These are phyloP conservation scores for Bacterosira constricta DNA, from an alignment of 108 stramenopile genomes.

Conservation along the genomic window DNA sequence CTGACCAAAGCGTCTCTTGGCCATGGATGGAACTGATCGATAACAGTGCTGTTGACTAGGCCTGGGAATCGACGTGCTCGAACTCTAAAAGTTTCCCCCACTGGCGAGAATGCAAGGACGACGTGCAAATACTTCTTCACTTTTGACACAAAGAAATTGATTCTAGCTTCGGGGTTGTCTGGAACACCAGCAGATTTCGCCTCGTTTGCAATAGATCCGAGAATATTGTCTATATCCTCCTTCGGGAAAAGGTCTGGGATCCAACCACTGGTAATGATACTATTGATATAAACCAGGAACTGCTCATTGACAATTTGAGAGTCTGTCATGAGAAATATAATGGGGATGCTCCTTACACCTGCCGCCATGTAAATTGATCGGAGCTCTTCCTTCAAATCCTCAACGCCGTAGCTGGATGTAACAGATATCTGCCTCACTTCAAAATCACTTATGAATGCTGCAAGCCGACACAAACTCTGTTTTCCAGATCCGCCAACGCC, in stretches of 20 bases:
- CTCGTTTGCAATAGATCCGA: slow-evolving; percentile 73
- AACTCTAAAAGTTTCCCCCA: slow-evolving; percentile 86
- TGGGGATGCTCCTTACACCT: slow-evolving; percentile 73
- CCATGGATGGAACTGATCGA: slow-evolving; percentile 93
- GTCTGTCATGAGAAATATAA: slow-evolving; percentile 90
- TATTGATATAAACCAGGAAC: slow-evolving; percentile 91
- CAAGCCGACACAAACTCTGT: slow-evolving; percentile 81
- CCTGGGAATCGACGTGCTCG: slow-evolving; percentile 90
- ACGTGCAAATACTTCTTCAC: slow-evolving; percentile 82
- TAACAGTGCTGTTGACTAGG: slow-evolving; percentile 84
- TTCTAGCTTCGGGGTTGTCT: slow-evolving; percentile 69
- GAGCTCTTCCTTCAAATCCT: slow-evolving; percentile 84
- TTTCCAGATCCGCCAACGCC: slow-evolving; percentile 92
- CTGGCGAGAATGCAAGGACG: slow-evolving; percentile 88
- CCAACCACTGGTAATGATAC: slow-evolving; percentile 89
- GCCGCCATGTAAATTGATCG: slow-evolving; percentile 73
- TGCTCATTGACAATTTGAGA: slow-evolving; percentile 88
- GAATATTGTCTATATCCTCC: slow-evolving; percentile 83
- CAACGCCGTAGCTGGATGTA: slow-evolving; percentile 73
- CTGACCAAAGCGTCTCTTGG: slow-evolving; percentile 86
- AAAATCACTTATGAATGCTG: slow-evolving; percentile 86
- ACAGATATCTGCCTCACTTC: slow-evolving; percentile 81
- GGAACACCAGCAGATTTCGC: slow-evolving; percentile 82
- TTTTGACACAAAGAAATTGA: slow-evolving; percentile 78
- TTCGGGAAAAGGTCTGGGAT: slow-evolving; percentile 87